Percentiles rank a stretch among this genome's conserved stretches.
Evolutionary conservation across 108 stramenopile species (phyloP).

Genomic region (Bacterosira constricta): DNA sequence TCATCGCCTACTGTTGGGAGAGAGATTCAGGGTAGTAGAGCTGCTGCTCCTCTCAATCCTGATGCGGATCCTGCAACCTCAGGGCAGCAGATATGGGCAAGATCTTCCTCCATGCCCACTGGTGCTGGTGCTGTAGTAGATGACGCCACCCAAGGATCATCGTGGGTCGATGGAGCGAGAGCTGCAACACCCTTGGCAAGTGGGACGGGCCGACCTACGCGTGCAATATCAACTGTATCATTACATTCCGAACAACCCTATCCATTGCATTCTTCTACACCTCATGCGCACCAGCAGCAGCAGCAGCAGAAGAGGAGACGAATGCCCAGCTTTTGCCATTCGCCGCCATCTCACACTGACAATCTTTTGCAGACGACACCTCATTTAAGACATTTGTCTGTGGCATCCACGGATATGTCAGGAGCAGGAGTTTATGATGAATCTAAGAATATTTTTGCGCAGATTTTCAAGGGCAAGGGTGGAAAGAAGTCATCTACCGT

Average conservation of each 20-base stretch:
- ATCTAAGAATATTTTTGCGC: conserved; percentile 1
- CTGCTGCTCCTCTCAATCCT: no score
- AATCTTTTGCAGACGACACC: conserved; percentile 75
- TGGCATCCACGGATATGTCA: conserved; percentile 75
- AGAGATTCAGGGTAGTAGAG: no score
- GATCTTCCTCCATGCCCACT: no score
- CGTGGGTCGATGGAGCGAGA: not conserved
- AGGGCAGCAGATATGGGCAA: no score
- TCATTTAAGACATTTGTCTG: conserved; percentile 74
- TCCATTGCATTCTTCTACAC: not conserved
- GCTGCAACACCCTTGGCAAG: conserved; percentile 14
- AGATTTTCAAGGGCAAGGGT: not conserved
- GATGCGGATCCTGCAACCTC: no score
- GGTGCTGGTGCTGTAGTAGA: no score
- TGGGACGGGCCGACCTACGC: not conserved
- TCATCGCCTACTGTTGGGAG: not conserved
- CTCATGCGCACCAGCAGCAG: not conserved
- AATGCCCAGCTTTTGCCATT: conserved; percentile 30
- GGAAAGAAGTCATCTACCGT: not conserved
- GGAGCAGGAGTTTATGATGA: conserved; percentile 37
- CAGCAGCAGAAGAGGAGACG: conserved; percentile 1
- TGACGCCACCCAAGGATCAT: not conserved
- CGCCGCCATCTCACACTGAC: conserved; percentile 58
- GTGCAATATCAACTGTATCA: not conserved
- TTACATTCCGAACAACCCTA: not conserved